Conservation (phyloP, 176 grass and related monocot genomes). For the Cenchrus purpureus region DNA sequence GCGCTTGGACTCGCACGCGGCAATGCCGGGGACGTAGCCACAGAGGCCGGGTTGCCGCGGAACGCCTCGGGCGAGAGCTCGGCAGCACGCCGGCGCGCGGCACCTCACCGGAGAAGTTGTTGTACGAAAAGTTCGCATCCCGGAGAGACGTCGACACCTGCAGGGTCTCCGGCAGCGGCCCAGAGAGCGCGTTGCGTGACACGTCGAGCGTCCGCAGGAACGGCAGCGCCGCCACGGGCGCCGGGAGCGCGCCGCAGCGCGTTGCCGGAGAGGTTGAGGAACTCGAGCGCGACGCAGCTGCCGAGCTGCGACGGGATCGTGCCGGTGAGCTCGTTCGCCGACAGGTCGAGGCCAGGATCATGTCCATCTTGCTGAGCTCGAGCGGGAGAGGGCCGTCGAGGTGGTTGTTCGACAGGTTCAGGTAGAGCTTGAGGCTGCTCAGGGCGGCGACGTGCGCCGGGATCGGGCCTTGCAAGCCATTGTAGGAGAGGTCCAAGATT, state of each 20-base stretch:
- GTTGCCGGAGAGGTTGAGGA: constrained; percentile 79
- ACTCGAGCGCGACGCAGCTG: constrained; percentile 78
- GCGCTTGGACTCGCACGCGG: constrained; percentile 20
- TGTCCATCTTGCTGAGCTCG: constrained; percentile 84
- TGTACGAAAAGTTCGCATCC: constrained; percentile 67
- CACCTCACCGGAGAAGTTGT: constrained; percentile 69
- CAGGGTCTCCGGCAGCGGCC: constrained; percentile 46
- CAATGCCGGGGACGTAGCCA: constrained; percentile 45
- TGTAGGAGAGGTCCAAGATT: constrained; percentile 75
- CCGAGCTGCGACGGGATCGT: constrained; percentile 69
- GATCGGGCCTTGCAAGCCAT: constrained; percentile 52
- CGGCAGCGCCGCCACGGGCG: constrained; percentile 58
- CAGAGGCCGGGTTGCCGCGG: constrained; percentile 63
- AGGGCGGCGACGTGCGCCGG: constrained; percentile 55
- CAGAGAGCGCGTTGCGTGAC: constrained; percentile 56
- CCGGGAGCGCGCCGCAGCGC: constrained; percentile 61
- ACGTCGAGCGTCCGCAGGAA: constrained; percentile 70
- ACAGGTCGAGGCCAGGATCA: constrained; percentile 78
- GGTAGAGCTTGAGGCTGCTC: constrained; percentile 74
- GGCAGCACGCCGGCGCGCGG: constrained; percentile 51
- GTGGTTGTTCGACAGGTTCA: constrained; percentile 77
- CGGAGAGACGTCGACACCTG: constrained; percentile 58
- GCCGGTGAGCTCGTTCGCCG: constrained; percentile 60
- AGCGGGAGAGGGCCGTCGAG: constrained; percentile 64
- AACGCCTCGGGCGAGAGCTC: constrained; percentile 52